These are phyloP conservation scores for Spergularia marina DNA, from an alignment of 148 eudicot genomes.

Conservation along the genomic window DNA sequence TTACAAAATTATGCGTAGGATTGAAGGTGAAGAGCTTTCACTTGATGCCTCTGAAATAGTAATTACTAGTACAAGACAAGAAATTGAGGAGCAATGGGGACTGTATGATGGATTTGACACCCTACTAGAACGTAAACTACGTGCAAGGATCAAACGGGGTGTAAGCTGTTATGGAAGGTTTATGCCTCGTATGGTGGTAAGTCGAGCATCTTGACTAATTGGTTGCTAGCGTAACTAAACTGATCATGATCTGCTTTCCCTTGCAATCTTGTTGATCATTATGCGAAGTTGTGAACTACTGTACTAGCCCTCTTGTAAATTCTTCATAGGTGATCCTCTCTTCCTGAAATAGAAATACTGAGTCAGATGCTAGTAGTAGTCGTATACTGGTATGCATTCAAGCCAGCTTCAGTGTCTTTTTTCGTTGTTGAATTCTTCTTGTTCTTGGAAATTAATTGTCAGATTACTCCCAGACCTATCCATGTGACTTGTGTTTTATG, in stretches of 20 bases:
- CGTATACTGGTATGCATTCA: too few species aligned
- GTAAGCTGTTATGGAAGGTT: conserved; percentile 90
- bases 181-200: conserved; percentile 94
- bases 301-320: background rate
- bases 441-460: too few species aligned
- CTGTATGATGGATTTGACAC: conserved; percentile 86
- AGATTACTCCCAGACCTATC: too few species aligned
- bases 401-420: too few species aligned
- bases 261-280: background rate
- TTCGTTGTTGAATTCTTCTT: too few species aligned
- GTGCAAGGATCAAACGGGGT: conserved; percentile 83
- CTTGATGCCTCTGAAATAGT: conserved; percentile 71
- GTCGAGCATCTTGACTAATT: conserved; percentile 23
- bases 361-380: too few species aligned
- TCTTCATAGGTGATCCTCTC: background rate
- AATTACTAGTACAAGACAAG: conserved; percentile 75
- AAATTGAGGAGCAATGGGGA: conserved; percentile 71
- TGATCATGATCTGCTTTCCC: background rate
- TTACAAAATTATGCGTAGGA: conserved; percentile 66
- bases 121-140: conserved; percentile 64
- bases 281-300: background rate
- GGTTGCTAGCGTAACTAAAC: background rate
- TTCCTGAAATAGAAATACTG: too few species aligned
- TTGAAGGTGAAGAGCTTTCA: conserved; percentile 67
- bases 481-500: too few species aligned